phyloP scores from a whole-genome alignment of 768 basidiomycete genomes.

The Terana coerulea region DNA sequence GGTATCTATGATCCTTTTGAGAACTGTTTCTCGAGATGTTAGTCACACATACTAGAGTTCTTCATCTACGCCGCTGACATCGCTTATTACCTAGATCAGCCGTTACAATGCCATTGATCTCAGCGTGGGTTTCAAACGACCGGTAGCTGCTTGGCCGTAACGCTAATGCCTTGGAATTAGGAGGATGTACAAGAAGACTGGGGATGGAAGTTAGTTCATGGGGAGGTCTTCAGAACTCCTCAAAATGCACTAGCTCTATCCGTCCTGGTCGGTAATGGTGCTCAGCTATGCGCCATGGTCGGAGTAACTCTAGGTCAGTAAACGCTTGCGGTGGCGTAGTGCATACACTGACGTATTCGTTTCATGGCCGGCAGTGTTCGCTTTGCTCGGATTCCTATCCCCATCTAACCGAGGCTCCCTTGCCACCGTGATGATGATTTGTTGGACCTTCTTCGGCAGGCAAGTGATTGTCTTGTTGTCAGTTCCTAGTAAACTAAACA shows the following conservation, averaged over 20 bases:
- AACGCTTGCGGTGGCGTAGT: neutral
- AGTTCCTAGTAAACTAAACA: neutral
- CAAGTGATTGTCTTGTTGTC: slow-evolving; percentile 27
- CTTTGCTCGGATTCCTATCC: slow-evolving; percentile 87
- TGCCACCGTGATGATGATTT: slow-evolving; percentile 91
- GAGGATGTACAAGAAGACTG: slow-evolving; percentile 97
- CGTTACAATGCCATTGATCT: slow-evolving; percentile 96
- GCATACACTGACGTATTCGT: neutral
- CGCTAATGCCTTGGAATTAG: too few species aligned
- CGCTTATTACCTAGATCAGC: slow-evolving; percentile 51
- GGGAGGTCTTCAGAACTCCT: slow-evolving; percentile 92
- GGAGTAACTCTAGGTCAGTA: slow-evolving; percentile 74
- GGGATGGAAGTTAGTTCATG: slow-evolving; percentile 98
- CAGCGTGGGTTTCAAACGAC: slow-evolving; percentile 53
- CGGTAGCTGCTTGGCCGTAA: neutral
- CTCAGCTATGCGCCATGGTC: slow-evolving; percentile 84
- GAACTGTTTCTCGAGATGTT: slow-evolving; percentile 87
- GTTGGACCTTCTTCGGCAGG: slow-evolving; percentile 93
- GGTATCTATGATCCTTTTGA: slow-evolving; percentile 87
- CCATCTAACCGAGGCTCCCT: slow-evolving; percentile 94
- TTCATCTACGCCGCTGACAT: neutral
- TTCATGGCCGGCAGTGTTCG: slow-evolving; percentile 60
- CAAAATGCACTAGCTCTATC: slow-evolving; percentile 72
- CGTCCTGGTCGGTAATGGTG: slow-evolving; percentile 86
- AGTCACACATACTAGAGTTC: slow-evolving; percentile 23